Conservation (phyloP, 2,329 filamentous ascomycete genomes). For the Eutypa lata region DNA sequence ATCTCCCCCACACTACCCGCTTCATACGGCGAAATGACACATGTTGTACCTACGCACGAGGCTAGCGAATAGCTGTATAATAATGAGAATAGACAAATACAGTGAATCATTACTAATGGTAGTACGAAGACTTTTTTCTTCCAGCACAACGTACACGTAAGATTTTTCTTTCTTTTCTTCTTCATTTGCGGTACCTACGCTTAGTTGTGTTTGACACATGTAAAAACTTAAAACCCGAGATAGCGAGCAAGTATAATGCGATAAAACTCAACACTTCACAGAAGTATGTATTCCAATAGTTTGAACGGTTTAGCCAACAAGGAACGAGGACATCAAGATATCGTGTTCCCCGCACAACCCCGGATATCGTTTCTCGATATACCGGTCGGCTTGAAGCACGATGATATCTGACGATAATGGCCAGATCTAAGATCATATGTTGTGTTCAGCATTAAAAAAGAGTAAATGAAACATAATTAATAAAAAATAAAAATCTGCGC, state of each 20-base stretch:
- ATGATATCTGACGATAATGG: conserved; percentile 1
- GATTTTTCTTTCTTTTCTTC: conserved; percentile 11
- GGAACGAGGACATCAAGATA: neutral
- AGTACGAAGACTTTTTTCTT: neutral
- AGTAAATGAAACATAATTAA: neutral
- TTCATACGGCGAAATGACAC: neutral
- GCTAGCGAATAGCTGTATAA: neutral
- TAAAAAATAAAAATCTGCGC: neutral
- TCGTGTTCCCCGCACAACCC: neutral
- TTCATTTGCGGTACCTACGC: conserved; percentile 15
- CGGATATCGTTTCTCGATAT: neutral
- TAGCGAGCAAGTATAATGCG: neutral
- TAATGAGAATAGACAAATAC: neutral
- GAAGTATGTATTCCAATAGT: too few relatives aligned
- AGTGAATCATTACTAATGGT: neutral
- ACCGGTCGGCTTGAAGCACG: neutral
- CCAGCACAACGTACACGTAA: neutral
- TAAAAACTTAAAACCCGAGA: neutral
- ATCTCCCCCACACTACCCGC: neutral
- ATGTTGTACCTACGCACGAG: neutral
- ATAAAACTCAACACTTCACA: too few relatives aligned
- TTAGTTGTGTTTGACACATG: conserved; percentile 11
- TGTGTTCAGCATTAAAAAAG: neutral
- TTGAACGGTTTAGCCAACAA: too few relatives aligned
- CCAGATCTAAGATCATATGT: neutral